A percentile compares a stretch with the other conserved stretches of the same genome.
Evolutionary conservation across 1,284 basidiomycete species (phyloP).

Genomic region (Austroboletus niveus): DNA sequence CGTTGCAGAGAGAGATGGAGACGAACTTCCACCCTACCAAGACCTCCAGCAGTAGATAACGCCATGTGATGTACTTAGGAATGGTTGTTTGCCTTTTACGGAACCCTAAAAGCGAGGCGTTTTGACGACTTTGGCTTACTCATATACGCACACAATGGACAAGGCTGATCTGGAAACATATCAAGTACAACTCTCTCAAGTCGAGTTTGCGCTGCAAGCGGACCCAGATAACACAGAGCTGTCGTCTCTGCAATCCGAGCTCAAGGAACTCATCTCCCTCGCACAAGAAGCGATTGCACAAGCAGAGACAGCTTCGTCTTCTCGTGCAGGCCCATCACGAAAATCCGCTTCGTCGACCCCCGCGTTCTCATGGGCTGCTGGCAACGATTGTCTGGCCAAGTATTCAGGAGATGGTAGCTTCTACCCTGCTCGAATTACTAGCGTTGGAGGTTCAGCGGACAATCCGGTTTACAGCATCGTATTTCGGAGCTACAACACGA

Average conservation of each 20-base stretch:
- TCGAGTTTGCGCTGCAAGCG: conserved; percentile 78
- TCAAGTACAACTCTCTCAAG: conserved; percentile 87
- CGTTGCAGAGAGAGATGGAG: conserved; percentile 36
- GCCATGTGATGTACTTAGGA: background rate
- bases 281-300: conserved; percentile 76
- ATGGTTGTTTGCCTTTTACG: conserved; percentile 17
- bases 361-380: conserved; percentile 67
- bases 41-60: conserved; percentile 37
- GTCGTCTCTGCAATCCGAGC: conserved; percentile 73
- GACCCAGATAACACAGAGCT: conserved; percentile 86
- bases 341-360: conserved; percentile 50
- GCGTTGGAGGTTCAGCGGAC: conserved; percentile 81
- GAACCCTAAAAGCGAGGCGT: conserved; percentile 9
- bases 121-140: background rate
- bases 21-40: conserved; percentile 67
- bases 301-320: conserved; percentile 56
- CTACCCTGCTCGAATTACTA: conserved; percentile 91
- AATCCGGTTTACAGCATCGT: conserved; percentile 90
- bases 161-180: conserved; percentile 84
- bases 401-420: conserved; percentile 87
- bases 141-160: conserved; percentile 47
- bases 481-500: conserved; percentile 93
- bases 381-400: conserved; percentile 91
- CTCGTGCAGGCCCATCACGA: conserved; percentile 56
- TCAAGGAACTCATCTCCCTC: conserved; percentile 87